Conservation (phyloP, 1,284 basidiomycete genomes). For the Fistulinella cinereoalba region DNA sequence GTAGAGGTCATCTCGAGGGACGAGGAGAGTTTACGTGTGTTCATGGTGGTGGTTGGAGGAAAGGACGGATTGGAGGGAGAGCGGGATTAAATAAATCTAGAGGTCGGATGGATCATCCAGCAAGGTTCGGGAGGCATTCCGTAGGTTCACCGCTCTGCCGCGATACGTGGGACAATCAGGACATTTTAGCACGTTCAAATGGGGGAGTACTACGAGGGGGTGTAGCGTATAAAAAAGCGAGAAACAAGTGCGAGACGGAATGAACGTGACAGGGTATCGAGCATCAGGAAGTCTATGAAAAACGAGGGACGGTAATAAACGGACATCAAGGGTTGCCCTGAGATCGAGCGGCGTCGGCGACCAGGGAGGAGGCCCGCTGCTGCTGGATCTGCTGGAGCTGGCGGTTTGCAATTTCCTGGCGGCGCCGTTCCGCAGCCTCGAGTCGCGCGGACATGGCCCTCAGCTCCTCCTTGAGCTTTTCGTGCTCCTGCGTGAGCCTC, state of each 20-base stretch:
- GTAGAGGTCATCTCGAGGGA: constrained; percentile 35
- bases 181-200: too few relatives aligned
- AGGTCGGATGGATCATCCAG: too few relatives aligned
- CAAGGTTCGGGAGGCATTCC: not conserved
- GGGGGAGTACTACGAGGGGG: too few relatives aligned
- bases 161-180: constrained; percentile 12
- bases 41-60: constrained; percentile 23
- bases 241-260: constrained; percentile 12
- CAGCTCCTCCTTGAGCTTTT: constrained; percentile 70
- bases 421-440: constrained; percentile 66
- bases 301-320: constrained; percentile 29
- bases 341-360: constrained; percentile 19
- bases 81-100: constrained; percentile 24
- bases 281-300: constrained; percentile 10
- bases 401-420: constrained; percentile 50
- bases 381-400: constrained; percentile 34
- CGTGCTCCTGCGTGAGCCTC: constrained; percentile 72
- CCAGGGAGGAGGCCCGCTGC: constrained; percentile 8
- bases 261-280: constrained; percentile 30
- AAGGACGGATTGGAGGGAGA: not conserved
- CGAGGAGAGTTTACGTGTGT: constrained; percentile 32
- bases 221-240: constrained; percentile 8
- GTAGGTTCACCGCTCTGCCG: not conserved
- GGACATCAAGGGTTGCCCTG: constrained; percentile 25
- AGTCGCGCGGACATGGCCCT: constrained; percentile 70